Evolutionary conservation across 2,329 filamentous ascomycete genomes (phyloP).

Genomic region (Eutypella sp.): DNA sequence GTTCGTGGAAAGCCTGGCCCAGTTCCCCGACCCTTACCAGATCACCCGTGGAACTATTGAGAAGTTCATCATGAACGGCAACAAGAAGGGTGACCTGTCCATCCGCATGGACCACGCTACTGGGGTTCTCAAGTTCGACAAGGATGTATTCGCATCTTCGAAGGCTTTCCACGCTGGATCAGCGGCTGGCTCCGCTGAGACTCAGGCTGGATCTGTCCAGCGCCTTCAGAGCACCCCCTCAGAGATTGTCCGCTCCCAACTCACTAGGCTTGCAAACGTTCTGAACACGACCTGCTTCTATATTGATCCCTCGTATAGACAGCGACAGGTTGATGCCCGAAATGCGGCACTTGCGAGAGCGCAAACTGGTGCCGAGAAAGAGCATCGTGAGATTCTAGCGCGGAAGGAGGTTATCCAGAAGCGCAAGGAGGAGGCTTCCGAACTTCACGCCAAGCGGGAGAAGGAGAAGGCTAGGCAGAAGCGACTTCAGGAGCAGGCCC

Average conservation of each 20-base stretch:
- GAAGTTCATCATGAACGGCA: slow-evolving; percentile 99
- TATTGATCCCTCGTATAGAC: slow-evolving; percentile 84
- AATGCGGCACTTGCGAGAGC: slow-evolving; percentile 76
- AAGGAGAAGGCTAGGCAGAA: slow-evolving; percentile 89
- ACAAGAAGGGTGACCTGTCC: slow-evolving; percentile 97
- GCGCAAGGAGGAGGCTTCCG: slow-evolving; percentile 93
- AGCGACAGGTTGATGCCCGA: slow-evolving; percentile 73
- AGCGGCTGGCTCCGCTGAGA: slow-evolving; percentile 79
- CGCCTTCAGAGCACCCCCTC: slow-evolving; percentile 95
- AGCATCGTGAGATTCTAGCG: slow-evolving; percentile 78
- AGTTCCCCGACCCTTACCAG: slow-evolving; percentile 96
- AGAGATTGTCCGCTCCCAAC: slow-evolving; percentile 93
- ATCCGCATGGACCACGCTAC: slow-evolving; percentile 96
- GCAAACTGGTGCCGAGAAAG: slow-evolving; percentile 82
- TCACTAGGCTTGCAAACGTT: slow-evolving; percentile 84
- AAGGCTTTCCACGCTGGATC: slow-evolving; percentile 87
- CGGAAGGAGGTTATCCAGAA: slow-evolving; percentile 91
- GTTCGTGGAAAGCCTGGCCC: slow-evolving; percentile 88
- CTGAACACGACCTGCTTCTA: slow-evolving; percentile 94
- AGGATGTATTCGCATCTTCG: slow-evolving; percentile 94
- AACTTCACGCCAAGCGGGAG: slow-evolving; percentile 80
- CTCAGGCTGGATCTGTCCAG: slow-evolving; percentile 79
- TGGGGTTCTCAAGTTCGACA: slow-evolving; percentile 93
- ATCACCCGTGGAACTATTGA: slow-evolving; percentile 87
- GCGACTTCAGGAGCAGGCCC: slow-evolving; percentile 77